phyloP scores from a whole-genome alignment of 2,329 filamentous ascomycete genomes.

The Aspergillus ustus region DNA sequence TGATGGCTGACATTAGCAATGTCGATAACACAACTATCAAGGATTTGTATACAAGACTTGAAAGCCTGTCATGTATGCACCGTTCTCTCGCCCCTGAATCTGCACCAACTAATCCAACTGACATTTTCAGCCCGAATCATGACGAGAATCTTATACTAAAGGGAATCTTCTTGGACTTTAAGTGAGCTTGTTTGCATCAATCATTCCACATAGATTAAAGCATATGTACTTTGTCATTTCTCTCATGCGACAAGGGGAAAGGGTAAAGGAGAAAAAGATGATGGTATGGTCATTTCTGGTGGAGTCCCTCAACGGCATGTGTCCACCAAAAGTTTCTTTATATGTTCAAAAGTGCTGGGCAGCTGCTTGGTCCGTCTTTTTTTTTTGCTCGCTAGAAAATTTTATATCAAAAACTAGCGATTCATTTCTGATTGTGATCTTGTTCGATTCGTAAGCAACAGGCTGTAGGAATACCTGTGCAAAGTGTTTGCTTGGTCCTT shows the following conservation, averaged over 20 bases:
- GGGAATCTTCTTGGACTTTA: background rate
- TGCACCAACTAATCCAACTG: constrained; percentile 15
- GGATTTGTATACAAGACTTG: constrained; percentile 80
- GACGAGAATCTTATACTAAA: constrained; percentile 51
- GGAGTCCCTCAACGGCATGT: constrained; percentile 25
- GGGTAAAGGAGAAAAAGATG: background rate
- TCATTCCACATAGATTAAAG: constrained; percentile 18
- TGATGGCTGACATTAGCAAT: constrained; percentile 96
- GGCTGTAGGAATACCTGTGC: background rate
- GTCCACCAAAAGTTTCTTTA: constrained; percentile 16
- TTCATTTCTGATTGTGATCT: background rate
- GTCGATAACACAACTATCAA: constrained; percentile 82
- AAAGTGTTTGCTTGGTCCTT: too few species aligned
- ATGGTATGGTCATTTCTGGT: background rate
- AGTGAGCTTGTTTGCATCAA: background rate
- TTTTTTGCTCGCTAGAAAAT: background rate
- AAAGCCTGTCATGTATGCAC: constrained; percentile 75
- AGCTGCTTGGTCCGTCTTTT: background rate
- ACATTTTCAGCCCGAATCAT: constrained; percentile 47
- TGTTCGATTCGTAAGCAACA: background rate
- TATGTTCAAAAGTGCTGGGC: background rate
- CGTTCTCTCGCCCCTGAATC: constrained; percentile 21
- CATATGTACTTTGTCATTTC: constrained; percentile 2
- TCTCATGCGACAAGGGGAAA: background rate
- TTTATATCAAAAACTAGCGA: background rate